Conservation (phyloP, 768 basidiomycete genomes). For the Tylopilus rubrobrunneus region DNA sequence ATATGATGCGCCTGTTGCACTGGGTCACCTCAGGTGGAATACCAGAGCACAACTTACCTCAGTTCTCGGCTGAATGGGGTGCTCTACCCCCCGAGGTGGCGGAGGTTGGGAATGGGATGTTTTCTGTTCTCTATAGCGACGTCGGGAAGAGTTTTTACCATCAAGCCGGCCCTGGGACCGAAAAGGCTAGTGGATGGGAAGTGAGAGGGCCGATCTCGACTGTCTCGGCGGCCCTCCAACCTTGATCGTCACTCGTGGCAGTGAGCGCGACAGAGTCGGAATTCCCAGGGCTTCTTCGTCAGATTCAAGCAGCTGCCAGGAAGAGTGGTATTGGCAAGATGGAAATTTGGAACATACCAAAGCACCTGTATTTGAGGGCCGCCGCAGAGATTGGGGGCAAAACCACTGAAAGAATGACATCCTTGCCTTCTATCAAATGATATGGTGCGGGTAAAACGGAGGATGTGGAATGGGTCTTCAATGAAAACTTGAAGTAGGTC, state of each 20-base stretch:
- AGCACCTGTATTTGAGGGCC: constrained; percentile 23
- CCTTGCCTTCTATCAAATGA: constrained; percentile 47
- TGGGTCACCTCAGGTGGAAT: constrained; percentile 42
- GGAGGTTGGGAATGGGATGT: constrained; percentile 36
- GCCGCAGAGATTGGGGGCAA: constrained; percentile 31
- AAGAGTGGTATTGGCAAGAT: constrained; percentile 34
- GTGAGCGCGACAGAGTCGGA: constrained; percentile 29
- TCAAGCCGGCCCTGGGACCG: too few relatives aligned
- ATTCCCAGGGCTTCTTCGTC: constrained; percentile 35
- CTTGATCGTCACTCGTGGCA: constrained; percentile 40
- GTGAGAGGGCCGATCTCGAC: constrained; percentile 32
- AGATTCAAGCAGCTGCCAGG: constrained; percentile 34
- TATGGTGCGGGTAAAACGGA: constrained; percentile 38
- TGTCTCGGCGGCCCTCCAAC: constrained; percentile 31
- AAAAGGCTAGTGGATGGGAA: too few relatives aligned
- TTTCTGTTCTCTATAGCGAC: constrained; percentile 54
- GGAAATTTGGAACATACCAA: constrained; percentile 42
- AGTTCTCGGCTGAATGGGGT: constrained; percentile 42
- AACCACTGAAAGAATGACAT: constrained; percentile 33
- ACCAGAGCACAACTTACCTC: constrained; percentile 27
- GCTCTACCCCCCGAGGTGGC: constrained; percentile 36
- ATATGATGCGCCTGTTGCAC: constrained; percentile 66
- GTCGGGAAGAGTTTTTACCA: constrained; percentile 35
- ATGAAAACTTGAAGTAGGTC: constrained; percentile 40
- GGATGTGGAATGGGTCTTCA: constrained; percentile 43